Percentiles rank a stretch among this genome's conserved stretches.
These are phyloP conservation scores for Tolypocladium capitatum DNA, from an alignment of 2,329 filamentous ascomycete species.

Conservation along the genomic window DNA sequence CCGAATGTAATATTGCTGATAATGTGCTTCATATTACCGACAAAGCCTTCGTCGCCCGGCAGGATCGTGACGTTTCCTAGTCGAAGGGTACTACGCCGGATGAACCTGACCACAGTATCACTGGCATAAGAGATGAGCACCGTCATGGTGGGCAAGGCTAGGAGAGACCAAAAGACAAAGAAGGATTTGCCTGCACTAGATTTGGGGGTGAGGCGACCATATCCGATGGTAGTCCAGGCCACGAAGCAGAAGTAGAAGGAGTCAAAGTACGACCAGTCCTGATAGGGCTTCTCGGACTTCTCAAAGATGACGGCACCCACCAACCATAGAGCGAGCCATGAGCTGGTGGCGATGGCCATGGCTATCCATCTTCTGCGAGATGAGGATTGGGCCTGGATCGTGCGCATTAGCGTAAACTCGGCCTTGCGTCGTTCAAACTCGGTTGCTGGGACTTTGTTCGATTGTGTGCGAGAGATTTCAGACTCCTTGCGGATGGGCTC, in stretches of 20 bases:
- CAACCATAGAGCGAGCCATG: constrained; percentile 67
- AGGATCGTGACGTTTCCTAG: constrained; percentile 48
- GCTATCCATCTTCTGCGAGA: constrained; percentile 61
- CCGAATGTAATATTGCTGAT: constrained; percentile 30
- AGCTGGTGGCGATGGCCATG: constrained; percentile 51
- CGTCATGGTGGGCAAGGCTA: constrained; percentile 79
- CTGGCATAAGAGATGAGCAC: constrained; percentile 74
- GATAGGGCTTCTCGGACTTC: constrained; percentile 35
- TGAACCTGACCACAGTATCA: constrained; percentile 61
- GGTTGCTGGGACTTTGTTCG: constrained; percentile 9
- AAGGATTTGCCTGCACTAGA: constrained; percentile 70
- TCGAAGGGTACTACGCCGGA: constrained; percentile 41
- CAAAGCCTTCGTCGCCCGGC: constrained; percentile 39
- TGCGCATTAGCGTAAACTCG: constrained; percentile 70
- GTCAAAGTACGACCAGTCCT: constrained; percentile 62
- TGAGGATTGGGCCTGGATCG: constrained; percentile 55
- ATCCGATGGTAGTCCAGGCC: constrained; percentile 73
- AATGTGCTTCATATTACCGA: constrained; percentile 29
- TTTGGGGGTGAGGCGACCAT: constrained; percentile 66
- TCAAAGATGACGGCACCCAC: constrained; percentile 65
- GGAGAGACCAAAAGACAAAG: constrained; percentile 84
- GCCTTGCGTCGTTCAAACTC: constrained; percentile 51
- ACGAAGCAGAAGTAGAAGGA: constrained; percentile 79
- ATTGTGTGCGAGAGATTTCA: too few relatives aligned
- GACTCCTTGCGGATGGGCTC: too few relatives aligned